Base-by-base conservation (phyloP, 176 grass and related monocot species). In the Zea mays region DNA sequence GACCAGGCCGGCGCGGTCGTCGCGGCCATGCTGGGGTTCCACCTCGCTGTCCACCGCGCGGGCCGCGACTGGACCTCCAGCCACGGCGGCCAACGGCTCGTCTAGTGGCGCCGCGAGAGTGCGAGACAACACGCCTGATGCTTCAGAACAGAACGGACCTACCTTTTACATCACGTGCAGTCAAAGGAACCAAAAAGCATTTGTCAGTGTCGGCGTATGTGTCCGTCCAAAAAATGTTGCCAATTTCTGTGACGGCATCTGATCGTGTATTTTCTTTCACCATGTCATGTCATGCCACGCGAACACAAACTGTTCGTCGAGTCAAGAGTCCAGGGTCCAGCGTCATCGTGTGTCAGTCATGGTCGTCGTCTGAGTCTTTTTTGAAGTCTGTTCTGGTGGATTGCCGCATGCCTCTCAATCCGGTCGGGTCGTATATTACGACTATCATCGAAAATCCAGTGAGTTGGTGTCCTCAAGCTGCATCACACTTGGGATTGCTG, bases 11-110 rank as follows among this genome's bases (percentile, higher is more conserved):
- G 7, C 21, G 76, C 83, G 5, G 86, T 90, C 82, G 3, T 90
- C n/a, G 70, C 51, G 5, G 84, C 83, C 8, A 78, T 82, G 73
- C 54, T 90, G 38, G 47, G 69, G 27, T 90, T 93, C 73, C 88
- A 86, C 62, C 76, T 93, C 8, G 44, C 60, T 21, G 39, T 90
- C 12, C 88, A 54, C 64, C 78, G 71, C 5, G 83, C 83, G 0
- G 91, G 91, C 0, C 61, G 42, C n/a, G 76, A 62, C 61, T 83
- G 77, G 69, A 13, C 35, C 64, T 38, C 66, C 5, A 73, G 73
- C 74, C 60, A 72, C 67, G 72, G 50, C 47, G 46, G 65, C 66
- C 65, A 73, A 0, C 56, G 57, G 21, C 55, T 21, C 43, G 20
- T 51, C 64, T 82, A 86, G 58, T 38, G 51, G 37, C 10, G 27